Percentiles rank a stretch among this genome's conserved stretches.
These are phyloP conservation scores for Pezicula neosporulosa DNA, from an alignment of 2,329 filamentous ascomycete species.

Conservation along the genomic window DNA sequence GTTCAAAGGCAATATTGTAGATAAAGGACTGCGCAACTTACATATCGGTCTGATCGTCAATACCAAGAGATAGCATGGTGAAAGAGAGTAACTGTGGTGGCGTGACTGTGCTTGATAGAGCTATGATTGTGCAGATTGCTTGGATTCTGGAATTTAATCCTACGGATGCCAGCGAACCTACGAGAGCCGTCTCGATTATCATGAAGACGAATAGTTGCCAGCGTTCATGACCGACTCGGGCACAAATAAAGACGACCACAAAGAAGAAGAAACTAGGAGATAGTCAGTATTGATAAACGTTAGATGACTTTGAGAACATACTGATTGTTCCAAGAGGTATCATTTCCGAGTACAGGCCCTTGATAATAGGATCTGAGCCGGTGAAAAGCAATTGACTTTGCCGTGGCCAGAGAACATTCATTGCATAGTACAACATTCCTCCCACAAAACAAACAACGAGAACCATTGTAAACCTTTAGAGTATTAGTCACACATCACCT, in stretches of 20 bases:
- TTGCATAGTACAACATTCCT: constrained; percentile 29
- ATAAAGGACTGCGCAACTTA: constrained; percentile 6
- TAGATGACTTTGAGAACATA: neutral
- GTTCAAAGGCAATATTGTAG: no score
- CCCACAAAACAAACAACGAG: constrained; percentile 28
- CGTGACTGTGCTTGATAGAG: constrained; percentile 28
- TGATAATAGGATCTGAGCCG: constrained; percentile 17
- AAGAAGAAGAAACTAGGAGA: neutral
- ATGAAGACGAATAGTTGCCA: constrained; percentile 34
- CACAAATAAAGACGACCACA: constrained; percentile 25
- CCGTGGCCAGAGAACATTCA: constrained; percentile 29
- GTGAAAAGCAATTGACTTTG: constrained; percentile 25
- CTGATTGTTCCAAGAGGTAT: constrained; percentile 3
- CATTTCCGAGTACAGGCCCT: constrained; percentile 24
- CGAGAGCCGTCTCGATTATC: constrained; percentile 30
- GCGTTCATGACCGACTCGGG: constrained; percentile 30
- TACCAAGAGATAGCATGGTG: constrained; percentile 31
- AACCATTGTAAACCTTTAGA: constrained; percentile 24
- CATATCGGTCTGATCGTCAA: constrained; percentile 32
- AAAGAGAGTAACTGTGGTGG: constrained; percentile 31
- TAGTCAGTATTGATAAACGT: neutral
- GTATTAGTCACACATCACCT: neutral
- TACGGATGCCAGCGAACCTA: constrained; percentile 32
- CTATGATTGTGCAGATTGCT: constrained; percentile 31
- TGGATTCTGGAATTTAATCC: constrained; percentile 28